These are phyloP conservation scores for Penicillium daleae DNA, from an alignment of 495 filamentous ascomycete species.

Conservation along the genomic window DNA sequence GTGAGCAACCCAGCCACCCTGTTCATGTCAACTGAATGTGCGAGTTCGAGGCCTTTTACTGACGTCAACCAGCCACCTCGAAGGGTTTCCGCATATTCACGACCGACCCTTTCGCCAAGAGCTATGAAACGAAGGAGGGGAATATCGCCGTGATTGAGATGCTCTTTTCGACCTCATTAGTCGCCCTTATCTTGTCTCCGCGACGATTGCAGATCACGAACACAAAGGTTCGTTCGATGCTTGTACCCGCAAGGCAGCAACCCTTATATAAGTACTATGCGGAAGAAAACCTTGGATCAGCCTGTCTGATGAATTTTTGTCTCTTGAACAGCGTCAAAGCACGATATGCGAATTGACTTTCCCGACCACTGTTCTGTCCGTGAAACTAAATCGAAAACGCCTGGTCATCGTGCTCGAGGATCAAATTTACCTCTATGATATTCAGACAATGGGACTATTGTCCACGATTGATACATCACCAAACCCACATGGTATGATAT, in stretches of 20 bases:
- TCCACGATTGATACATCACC: conserved; percentile 91
- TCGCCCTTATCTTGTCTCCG: conserved; percentile 88
- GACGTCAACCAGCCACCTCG: conserved; percentile 66
- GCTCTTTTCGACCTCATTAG: conserved; percentile 98
- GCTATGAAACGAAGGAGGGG: conserved; percentile 88
- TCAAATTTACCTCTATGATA: conserved; percentile 97
- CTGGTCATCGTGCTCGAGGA: conserved; percentile 92
- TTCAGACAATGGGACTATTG: conserved; percentile 93
- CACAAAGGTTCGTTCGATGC: conserved; percentile 73
- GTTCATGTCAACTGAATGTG: background rate
- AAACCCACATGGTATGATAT: conserved; percentile 71
- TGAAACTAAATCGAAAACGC: conserved; percentile 90
- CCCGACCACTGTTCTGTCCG: conserved; percentile 88
- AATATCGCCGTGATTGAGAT: conserved; percentile 96
- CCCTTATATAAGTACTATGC: conserved; percentile 3
- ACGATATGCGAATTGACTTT: conserved; percentile 99
- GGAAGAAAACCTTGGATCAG: conserved; percentile 1
- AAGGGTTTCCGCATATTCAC: conserved; percentile 95
- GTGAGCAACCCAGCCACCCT: conserved; percentile 48
- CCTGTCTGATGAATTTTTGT: conserved; percentile 11
- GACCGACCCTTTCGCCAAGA: conserved; percentile 91
- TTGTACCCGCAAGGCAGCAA: conserved; percentile 10
- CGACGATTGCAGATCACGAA: conserved; percentile 92
- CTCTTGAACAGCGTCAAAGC: conserved; percentile 69
- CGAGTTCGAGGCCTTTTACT: conserved; percentile 19